Conservation (phyloP, 495 filamentous ascomycete genomes). For the Aspergillus funiculosus region DNA sequence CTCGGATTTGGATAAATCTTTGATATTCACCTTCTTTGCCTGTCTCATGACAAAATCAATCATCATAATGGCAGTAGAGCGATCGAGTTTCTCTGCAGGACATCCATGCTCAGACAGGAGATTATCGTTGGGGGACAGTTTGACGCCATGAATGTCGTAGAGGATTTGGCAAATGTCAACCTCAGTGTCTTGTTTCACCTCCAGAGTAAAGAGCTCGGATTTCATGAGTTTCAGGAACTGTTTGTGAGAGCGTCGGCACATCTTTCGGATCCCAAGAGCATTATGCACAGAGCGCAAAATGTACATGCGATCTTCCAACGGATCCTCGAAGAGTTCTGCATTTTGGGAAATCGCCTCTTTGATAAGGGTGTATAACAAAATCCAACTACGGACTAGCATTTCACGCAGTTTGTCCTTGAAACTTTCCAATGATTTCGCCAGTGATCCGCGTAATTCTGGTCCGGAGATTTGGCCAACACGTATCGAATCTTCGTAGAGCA, state of each 20-base stretch:
- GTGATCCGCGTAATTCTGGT: slow-evolving; percentile 34
- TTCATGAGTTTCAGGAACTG: slow-evolving; percentile 85
- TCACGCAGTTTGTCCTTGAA: slow-evolving; percentile 74
- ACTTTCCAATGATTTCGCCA: slow-evolving; percentile 43
- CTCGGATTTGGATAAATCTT: slow-evolving; percentile 85
- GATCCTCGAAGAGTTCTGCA: slow-evolving; percentile 51
- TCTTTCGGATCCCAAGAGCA: slow-evolving; percentile 75
- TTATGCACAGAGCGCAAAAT: slow-evolving; percentile 75
- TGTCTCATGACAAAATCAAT: slow-evolving; percentile 77
- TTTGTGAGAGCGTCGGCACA: slow-evolving; percentile 79
- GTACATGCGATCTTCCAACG: slow-evolving; percentile 64
- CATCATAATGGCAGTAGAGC: slow-evolving; percentile 66
- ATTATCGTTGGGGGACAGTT: slow-evolving; percentile 61
- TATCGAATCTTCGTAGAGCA: slow-evolving; percentile 76
- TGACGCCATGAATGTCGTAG: slow-evolving; percentile 82
- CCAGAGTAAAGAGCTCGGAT: slow-evolving; percentile 62
- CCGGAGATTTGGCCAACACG: slow-evolving; percentile 59
- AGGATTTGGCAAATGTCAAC: slow-evolving; percentile 78
- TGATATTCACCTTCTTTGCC: slow-evolving; percentile 78
- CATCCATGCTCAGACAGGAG: slow-evolving; percentile 72
- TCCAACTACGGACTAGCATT: slow-evolving; percentile 85
- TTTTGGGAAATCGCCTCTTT: slow-evolving; percentile 70
- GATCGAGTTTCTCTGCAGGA: slow-evolving; percentile 66
- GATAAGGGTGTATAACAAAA: slow-evolving; percentile 66
- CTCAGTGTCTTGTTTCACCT: slow-evolving; percentile 63